Evolutionary conservation across 2,329 filamentous ascomycete species (phyloP), one percentile per base, ranked within the genome.

Genomic region (Alternaria tenuissima): DNA sequence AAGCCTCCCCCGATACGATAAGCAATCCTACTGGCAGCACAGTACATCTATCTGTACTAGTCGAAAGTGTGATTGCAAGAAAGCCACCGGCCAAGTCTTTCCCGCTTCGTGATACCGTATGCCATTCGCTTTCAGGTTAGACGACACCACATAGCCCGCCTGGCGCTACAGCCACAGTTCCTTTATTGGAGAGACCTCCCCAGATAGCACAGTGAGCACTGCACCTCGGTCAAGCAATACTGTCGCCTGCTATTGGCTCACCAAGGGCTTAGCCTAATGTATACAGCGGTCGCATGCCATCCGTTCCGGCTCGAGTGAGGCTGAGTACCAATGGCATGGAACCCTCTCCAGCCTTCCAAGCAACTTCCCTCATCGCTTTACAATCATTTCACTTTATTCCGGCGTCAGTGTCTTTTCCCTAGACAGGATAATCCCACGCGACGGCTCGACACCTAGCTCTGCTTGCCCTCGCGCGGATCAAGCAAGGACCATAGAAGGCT

Each of bases 221-320:
- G 68, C 65, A 69, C 57, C 58, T 63, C 52, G 53, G 61, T 64
- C 62, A 62, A 63, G 63, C 60, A 62, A 57, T 53, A 49, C 54
- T 62, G 54, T 61, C 55, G 63, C 59, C 62, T 57, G 42, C 48
- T 60, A 48, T 22, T 47, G 53, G 52, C 38, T 46, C 32, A 49
- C 42, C 44, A 41, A 55, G 63, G 63, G 59, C 64, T 64, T 65
- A 62, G 36, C 63, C 59, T 51, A 57, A 60, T 49, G 28, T 41
- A 52, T 34, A 26, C 14, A 43, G 43, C 55, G 51, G 43, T 59
- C 52, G 55, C 52, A 61, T 52, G 38, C 52, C n/a, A 46, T 36
- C 36, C 57, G 43, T 41, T 30, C 44, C 52, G 62, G 26, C 39
- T 59, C 44, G 48, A 57, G 55, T 61, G 61, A 68, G 64, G 64